Conservation (phyloP, 805 yeast species). For the Pichia manshurica region DNA sequence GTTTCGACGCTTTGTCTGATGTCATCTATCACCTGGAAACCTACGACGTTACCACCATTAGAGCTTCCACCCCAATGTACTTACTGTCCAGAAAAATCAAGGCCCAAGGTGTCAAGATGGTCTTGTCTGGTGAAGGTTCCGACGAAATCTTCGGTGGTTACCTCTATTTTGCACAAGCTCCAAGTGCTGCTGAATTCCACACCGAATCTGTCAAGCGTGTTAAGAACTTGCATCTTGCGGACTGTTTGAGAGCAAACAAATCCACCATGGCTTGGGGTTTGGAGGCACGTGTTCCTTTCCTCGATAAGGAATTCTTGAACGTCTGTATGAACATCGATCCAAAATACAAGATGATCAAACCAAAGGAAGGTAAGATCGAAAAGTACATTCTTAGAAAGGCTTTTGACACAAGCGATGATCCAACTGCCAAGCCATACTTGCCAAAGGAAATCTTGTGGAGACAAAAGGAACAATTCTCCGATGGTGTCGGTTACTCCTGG, state of each 20-base stretch:
- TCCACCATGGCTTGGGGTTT: constrained; percentile 99
- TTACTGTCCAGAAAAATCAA: constrained; percentile 91
- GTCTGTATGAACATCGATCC: constrained; percentile 94
- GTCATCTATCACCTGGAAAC: constrained; percentile 96
- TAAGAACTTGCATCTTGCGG: constrained; percentile 94
- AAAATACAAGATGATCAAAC: constrained; percentile 77
- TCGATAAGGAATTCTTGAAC: constrained; percentile 88
- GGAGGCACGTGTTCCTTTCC: constrained; percentile 99
- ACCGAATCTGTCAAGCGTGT: constrained; percentile 92
- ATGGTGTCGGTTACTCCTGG: constrained; percentile 99
- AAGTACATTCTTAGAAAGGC: constrained; percentile 97
- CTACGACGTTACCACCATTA: constrained; percentile 95
- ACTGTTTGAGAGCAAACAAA: constrained; percentile 97
- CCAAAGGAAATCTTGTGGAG: constrained; percentile 98
- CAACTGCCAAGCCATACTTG: constrained; percentile 72
- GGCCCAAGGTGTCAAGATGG: constrained; percentile 99
- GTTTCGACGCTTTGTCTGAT: constrained; percentile 90
- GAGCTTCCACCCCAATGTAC: constrained; percentile 99
- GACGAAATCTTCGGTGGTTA: constrained; percentile 99
- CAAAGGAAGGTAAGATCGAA: constrained; percentile 73
- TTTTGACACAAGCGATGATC: constrained; percentile 86
- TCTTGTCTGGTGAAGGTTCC: constrained; percentile 96
- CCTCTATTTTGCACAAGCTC: constrained; percentile 95
- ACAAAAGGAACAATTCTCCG: constrained; percentile 99
- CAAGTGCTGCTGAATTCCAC: constrained; percentile 89